These are phyloP conservation scores for Botrytis fabae DNA, from an alignment of 2,329 filamentous ascomycete species.

Conservation along the genomic window DNA sequence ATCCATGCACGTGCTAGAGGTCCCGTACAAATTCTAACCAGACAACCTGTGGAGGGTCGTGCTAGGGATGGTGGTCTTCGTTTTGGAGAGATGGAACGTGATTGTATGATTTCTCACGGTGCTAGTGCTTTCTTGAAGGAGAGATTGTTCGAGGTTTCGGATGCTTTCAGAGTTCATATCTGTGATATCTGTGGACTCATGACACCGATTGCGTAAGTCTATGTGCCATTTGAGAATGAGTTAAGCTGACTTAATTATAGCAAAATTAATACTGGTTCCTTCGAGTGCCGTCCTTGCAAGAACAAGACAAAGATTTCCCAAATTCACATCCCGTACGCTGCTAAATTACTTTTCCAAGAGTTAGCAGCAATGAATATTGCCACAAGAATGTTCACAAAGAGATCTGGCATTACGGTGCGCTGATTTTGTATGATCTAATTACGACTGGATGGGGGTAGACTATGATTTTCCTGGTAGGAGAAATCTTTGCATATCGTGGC, in stretches of 20 bases:
- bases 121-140: constrained; percentile 97
- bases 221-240: not conserved
- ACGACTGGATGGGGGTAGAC: constrained; percentile 15
- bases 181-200: constrained; percentile 98
- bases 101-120: constrained; percentile 99
- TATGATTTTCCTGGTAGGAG: constrained; percentile 18
- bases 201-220: constrained; percentile 95
- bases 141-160: constrained; percentile 92
- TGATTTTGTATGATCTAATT: constrained; percentile 42
- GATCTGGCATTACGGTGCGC: constrained; percentile 72
- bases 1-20: constrained; percentile 98
- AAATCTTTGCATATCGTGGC: constrained; percentile 38
- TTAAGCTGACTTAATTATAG: constrained; percentile 47
- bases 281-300: constrained; percentile 96
- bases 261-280: constrained; percentile 91
- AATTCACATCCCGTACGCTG: constrained; percentile 95
- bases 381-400: constrained; percentile 91
- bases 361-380: constrained; percentile 98
- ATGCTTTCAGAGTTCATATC: constrained; percentile 96
- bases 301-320: constrained; percentile 99
- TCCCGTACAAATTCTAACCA: constrained; percentile 93
- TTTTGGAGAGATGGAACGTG: constrained; percentile 99
- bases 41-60: constrained; percentile 97
- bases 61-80: constrained; percentile 95
- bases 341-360: constrained; percentile 98